Evolutionary conservation across 2,329 filamentous ascomycete species (phyloP), one percentile per base, ranked within the genome.

Genomic region (Biscogniauxia marginata): DNA sequence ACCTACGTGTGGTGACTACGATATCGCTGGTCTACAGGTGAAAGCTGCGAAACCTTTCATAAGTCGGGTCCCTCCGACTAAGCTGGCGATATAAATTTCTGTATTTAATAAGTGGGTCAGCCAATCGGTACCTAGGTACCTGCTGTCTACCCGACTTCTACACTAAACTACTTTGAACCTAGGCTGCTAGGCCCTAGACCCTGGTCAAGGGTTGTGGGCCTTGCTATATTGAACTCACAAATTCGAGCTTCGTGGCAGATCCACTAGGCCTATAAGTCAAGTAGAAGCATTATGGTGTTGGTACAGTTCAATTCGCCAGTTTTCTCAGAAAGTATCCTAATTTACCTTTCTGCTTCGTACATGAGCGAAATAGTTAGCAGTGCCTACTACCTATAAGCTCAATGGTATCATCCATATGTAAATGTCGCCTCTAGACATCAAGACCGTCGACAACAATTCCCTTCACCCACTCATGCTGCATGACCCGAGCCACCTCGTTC

Each of bases 391-490:
- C 8, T 7, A 13, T 21, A 18, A 21, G 18, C 45, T 53, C 50
- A 46, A 54, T 58, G 44, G 23, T 53, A 24, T 54, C 34, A 18
- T 57, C 46, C 46, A 55, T 47, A 49, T 49, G 49, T 56, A 21
- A 55, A 21, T 59, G 55, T 63, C 63, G 61, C 61, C 61, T 64
- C 63, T 85, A 93, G 73, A 95, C 89, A 76, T 95, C 90, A 72
- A 93, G 85, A 62, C 89, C 89, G 72, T 93, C 89, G 65, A 93
- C 88, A 65, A 92, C 90, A 71, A 90, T 80, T 65, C 90, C 90
- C 85, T 93, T 93, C 73, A 84, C 84, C 91, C 91, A 96, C 69
- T 82, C 85, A 80, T 93, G 90, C 77, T 93, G 89, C 80, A 95
- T 85, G 63, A 83, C 66, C 62, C 87, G 83, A 69, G 89, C 87